Evolutionary conservation across 2,329 filamentous ascomycete species (phyloP).

Genomic region (Neofusicoccum ribis): DNA sequence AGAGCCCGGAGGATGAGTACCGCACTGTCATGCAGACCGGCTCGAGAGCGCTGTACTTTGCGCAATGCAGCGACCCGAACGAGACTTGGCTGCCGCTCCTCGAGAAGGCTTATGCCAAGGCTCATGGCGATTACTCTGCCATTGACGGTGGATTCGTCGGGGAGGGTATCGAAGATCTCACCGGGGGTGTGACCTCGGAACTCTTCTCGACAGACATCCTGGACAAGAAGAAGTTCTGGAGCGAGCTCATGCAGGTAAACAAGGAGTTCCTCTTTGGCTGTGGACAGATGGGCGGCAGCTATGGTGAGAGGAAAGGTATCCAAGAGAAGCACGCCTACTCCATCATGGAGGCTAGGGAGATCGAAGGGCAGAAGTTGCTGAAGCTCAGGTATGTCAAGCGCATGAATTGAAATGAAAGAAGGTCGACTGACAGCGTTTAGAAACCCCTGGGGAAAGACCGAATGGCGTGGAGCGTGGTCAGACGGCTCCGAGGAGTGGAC

Average conservation of each 20-base stretch:
- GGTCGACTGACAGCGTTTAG: conserved; percentile 35
- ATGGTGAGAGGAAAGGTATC: conserved; percentile 53
- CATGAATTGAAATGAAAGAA: conserved; percentile 23
- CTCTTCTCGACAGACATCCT: conserved; percentile 68
- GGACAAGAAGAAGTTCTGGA: conserved; percentile 78
- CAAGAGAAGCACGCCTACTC: conserved; percentile 55
- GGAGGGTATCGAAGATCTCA: conserved; percentile 59
- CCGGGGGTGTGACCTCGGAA: conserved; percentile 69
- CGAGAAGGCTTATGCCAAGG: conserved; percentile 83
- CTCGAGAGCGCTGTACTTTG: conserved; percentile 76
- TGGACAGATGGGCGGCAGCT: conserved; percentile 63
- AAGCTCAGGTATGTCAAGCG: conserved; percentile 53
- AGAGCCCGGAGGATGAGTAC: conserved; percentile 68
- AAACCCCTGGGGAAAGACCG: conserved; percentile 79
- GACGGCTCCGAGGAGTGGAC: conserved; percentile 86
- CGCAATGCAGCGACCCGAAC: conserved; percentile 70
- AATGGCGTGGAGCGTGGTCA: conserved; percentile 79
- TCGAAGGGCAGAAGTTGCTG: conserved; percentile 56
- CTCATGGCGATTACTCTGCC: conserved; percentile 74
- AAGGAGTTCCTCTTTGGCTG: conserved; percentile 77
- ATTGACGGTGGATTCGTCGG: conserved; percentile 72
- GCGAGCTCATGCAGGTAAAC: conserved; percentile 77
- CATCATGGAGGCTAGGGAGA: conserved; percentile 58
- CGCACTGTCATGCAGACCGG: conserved; percentile 70
- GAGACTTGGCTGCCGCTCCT: conserved; percentile 80